phyloP scores from a whole-genome alignment of 768 basidiomycete species.

The Pleurotus salmoneostramineus region DNA sequence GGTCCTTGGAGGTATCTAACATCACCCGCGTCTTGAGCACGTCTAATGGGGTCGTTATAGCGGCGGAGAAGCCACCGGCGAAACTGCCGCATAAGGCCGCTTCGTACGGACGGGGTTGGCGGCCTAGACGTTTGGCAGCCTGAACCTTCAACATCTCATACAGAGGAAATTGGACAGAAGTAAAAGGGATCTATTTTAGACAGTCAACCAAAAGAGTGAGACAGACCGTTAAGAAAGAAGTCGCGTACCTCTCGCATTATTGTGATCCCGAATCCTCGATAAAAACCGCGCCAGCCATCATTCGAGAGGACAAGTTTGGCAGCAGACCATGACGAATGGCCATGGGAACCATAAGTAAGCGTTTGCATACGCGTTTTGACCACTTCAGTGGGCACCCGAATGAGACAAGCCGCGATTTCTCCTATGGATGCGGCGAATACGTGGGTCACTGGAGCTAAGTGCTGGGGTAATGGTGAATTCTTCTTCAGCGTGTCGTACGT shows the following conservation, averaged over 20 bases:
- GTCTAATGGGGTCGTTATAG: constrained; percentile 90
- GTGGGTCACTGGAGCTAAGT: constrained; percentile 58
- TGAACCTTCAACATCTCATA: constrained; percentile 83
- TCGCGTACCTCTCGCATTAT: constrained; percentile 36
- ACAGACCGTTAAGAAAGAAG: constrained; percentile 20
- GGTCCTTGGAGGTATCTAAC: constrained; percentile 69
- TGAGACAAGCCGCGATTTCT: constrained; percentile 78
- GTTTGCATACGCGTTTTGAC: constrained; percentile 94
- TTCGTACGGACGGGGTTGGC: constrained; percentile 63
- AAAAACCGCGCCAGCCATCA: constrained; percentile 77
- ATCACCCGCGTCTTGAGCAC: constrained; percentile 97
- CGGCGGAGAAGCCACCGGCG: constrained; percentile 88
- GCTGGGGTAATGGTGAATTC: constrained; percentile 54
- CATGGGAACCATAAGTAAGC: constrained; percentile 58
- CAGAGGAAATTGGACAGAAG: constrained; percentile 91
- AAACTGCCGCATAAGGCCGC: constrained; percentile 88
- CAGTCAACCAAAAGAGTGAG: constrained; percentile 26
- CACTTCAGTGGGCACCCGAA: constrained; percentile 94
- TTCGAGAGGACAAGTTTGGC: constrained; percentile 51
- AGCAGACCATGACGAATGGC: constrained; percentile 56
- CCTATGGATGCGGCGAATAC: constrained; percentile 54
- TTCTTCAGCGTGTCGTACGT: constrained; percentile 89
- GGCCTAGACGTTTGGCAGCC: constrained; percentile 49
- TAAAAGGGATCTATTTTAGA: constrained; percentile 81
- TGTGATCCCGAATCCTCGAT: constrained; percentile 83